Percentiles rank a stretch among this genome's conserved stretches.
These are phyloP conservation scores for Moringa oleifera DNA, from an alignment of 345 rosid species.

Conservation along the genomic window DNA sequence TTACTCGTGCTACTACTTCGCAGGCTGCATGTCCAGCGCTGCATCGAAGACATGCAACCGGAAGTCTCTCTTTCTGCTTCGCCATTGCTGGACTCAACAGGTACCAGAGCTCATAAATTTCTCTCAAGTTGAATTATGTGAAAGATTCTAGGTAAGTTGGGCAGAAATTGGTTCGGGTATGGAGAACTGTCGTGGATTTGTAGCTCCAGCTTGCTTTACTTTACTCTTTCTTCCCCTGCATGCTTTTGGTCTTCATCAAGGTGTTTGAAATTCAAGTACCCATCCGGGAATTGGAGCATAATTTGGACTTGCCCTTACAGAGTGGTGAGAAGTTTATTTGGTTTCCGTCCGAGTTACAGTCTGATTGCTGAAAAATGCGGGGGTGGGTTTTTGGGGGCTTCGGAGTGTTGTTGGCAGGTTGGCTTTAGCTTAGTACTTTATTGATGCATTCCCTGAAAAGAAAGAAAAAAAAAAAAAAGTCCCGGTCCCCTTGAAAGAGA, in stretches of 20 bases:
- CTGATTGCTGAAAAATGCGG: not conserved
- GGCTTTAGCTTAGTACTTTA: too few species aligned
- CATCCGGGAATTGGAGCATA: not conserved
- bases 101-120: not conserved
- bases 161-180: too few species aligned
- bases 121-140: not conserved
- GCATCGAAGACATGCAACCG: slow-evolving; percentile 20
- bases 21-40: slow-evolving; percentile 5
- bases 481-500: too few species aligned
- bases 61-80: slow-evolving; percentile 1
- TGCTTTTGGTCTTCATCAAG: slow-evolving; percentile 4
- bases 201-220: not conserved
- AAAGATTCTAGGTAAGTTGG: not conserved
- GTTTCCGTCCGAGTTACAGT: not conserved
- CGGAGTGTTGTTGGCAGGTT: too few species aligned
- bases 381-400: too few species aligned
- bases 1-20: slow-evolving; percentile 6
- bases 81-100: slow-evolving; percentile 15
- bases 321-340: not conserved
- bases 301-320: too few species aligned
- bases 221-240: not conserved
- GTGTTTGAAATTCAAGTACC: not conserved
- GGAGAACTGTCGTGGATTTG: not conserved
- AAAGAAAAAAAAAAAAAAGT: too few species aligned
- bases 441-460: too few species aligned